A percentile compares a stretch with the other conserved stretches of the same genome.
Conservation (phyloP, 495 filamentous ascomycete genomes). For the Annulohypoxylon stygium region DNA sequence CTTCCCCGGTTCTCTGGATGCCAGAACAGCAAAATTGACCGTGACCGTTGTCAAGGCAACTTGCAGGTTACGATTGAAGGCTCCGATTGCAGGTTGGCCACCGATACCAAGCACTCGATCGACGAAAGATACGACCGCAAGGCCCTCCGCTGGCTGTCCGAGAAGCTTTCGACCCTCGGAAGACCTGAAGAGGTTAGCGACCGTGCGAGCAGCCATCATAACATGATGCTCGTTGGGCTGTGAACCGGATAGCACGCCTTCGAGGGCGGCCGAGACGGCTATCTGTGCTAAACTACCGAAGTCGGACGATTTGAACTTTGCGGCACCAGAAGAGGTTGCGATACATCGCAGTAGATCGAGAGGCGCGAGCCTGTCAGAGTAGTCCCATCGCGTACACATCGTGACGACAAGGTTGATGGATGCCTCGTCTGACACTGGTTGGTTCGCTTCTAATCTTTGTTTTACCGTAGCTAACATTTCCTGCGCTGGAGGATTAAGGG, state of each 20-base stretch:
- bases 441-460: constrained; percentile 67
- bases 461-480: constrained; percentile 67
- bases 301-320: constrained; percentile 60
- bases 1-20: constrained; percentile 50
- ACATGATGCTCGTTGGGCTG: constrained; percentile 74
- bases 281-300: constrained; percentile 67
- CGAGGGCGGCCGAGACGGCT: constrained; percentile 65
- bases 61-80: constrained; percentile 81
- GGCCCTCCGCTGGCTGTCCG: constrained; percentile 67
- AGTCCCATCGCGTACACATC: constrained; percentile 81
- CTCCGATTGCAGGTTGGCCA: constrained; percentile 61
- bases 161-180: constrained; percentile 74
- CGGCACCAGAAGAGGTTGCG: constrained; percentile 73
- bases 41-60: constrained; percentile 85
- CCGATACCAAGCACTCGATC: constrained; percentile 62
- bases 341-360: constrained; percentile 88
- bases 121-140: constrained; percentile 55
- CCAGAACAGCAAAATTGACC: constrained; percentile 85
- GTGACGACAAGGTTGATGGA: constrained; percentile 73
- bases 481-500: constrained; percentile 78
- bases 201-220: constrained; percentile 85
- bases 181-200: constrained; percentile 90
- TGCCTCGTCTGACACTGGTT: constrained; percentile 49
- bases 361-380: constrained; percentile 79
- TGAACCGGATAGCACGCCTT: constrained; percentile 48